Base-by-base conservation (phyloP, 768 basidiomycete genomes). In the Collybia nuda region DNA sequence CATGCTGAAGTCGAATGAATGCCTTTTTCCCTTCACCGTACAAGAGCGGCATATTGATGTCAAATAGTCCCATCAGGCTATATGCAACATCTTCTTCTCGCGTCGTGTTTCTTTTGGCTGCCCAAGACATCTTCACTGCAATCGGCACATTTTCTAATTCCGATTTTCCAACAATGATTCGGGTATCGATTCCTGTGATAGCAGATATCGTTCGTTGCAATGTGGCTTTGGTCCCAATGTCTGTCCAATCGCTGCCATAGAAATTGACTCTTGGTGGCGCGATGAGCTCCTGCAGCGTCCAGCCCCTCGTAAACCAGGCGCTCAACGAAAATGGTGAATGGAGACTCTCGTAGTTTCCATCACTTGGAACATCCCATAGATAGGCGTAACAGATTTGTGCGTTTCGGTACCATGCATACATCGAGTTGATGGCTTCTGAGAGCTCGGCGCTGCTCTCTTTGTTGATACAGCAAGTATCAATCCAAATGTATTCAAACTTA, bases 291-390 rank as follows among this genome's bases (percentile, higher is more conserved):
- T 26, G 24, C 8, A 48, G 38, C 1, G 47, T 48, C 47, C n/a
- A 48, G 11, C 69, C 65, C 22, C 66, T 53, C 19, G 24, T 39
- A 51, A 69, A 66, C 67, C 67, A 68, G 14, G 3, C n/a, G 42
- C 61, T 57, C 40, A 46, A 23, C 28, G 17, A 47, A 23, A 65
- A 56, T 26, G 24, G 24, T 3, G 24, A 26, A 26, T 26, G 24
- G 7, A 7, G 24, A 26, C 7, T 7, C 18, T 12, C 40, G 8
- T 19, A 19, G 18, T 40, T 17, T 18, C 40, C 23, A 11, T 9
- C 11, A 9, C 23, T 40, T 9, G 11, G 18, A 18, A 40, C n/a
- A 40, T 40, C 40, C 18, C 18, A 40, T 7, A 40, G 40, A 23
- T 40, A 40, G 18, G 40, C 18, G n/a, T 19, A 19, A 23, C 40